Conservation (phyloP, 1,284 basidiomycete species). For the Apiotrichum laibachii region DNA sequence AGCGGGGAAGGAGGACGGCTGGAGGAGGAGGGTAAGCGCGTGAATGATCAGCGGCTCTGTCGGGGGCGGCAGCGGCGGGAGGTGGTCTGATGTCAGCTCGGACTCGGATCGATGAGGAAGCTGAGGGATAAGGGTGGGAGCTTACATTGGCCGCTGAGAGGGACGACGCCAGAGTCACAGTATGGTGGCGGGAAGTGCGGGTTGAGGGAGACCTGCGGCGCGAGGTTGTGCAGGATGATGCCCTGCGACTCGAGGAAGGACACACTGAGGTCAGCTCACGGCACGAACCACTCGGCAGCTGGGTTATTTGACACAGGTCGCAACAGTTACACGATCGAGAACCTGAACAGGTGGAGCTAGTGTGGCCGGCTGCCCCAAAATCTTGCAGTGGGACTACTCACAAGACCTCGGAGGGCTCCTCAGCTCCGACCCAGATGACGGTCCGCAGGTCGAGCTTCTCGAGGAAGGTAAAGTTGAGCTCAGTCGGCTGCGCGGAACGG, state of each 20-base stretch:
- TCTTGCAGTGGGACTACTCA: too few relatives aligned
- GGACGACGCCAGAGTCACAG: constrained; percentile 49
- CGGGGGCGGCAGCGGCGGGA: constrained; percentile 48
- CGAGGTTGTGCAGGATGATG: constrained; percentile 44
- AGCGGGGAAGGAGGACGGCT: constrained; percentile 54
- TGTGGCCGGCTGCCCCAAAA: too few relatives aligned
- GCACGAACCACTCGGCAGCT: too few relatives aligned
- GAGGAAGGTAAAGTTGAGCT: constrained; percentile 57
- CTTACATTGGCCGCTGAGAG: constrained; percentile 44
- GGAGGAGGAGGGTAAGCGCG: constrained; percentile 55
- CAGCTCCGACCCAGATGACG: constrained; percentile 58
- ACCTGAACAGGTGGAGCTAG: too few relatives aligned
- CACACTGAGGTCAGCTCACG: constrained; percentile 26
- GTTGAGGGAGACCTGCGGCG: constrained; percentile 43
- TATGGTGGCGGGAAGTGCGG: constrained; percentile 49
- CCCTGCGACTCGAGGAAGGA: constrained; percentile 49
- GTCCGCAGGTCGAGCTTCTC: constrained; percentile 55
- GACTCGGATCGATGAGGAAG: background rate
- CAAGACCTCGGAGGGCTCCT: constrained; percentile 56
- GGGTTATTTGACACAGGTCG: background rate
- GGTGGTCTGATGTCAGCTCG: constrained; percentile 34
- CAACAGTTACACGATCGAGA: too few relatives aligned
- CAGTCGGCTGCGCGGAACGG: constrained; percentile 56
- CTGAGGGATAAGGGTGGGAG: background rate
- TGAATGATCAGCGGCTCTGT: constrained; percentile 57